Conservation (phyloP, 2,329 filamentous ascomycete genomes). For the Immersiporthe knoxdaviesiana region DNA sequence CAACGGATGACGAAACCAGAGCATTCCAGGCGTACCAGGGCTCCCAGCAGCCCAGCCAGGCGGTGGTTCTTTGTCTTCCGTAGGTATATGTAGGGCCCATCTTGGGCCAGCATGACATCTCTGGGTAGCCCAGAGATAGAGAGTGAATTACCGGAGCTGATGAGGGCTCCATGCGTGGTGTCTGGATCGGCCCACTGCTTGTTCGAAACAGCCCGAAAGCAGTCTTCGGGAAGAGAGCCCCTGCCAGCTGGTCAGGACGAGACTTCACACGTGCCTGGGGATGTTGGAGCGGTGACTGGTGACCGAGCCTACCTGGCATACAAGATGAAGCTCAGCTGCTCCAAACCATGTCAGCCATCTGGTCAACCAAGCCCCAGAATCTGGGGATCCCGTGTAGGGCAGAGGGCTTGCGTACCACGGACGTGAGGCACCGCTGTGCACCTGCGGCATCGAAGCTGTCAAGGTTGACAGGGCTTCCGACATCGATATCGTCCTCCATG, state of each 20-base stretch:
- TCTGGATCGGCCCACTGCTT: neutral
- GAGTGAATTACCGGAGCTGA: conserved; percentile 8
- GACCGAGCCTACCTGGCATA: conserved; percentile 11
- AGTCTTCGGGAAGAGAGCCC: conserved; percentile 11
- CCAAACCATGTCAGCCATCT: neutral
- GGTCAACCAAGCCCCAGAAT: neutral
- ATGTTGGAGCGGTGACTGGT: no score
- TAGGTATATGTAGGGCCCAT: conserved; percentile 3
- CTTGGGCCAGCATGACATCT: neutral
- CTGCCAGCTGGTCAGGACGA: neutral
- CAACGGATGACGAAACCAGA: neutral
- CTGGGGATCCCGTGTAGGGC: neutral
- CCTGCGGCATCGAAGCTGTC: neutral
- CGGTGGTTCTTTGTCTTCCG: conserved; percentile 9
- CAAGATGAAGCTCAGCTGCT: conserved; percentile 18
- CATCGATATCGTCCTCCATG: neutral
- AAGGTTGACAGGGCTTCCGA: neutral
- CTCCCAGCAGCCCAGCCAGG: conserved; percentile 2
- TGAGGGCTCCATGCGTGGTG: conserved; percentile 8
- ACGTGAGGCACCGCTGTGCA: conserved; percentile 13
- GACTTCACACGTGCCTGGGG: neutral
- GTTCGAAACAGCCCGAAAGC: conserved; percentile 14
- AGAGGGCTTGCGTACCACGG: conserved; percentile 4
- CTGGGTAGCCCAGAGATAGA: neutral
- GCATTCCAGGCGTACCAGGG: conserved; percentile 10